Conservation (phyloP, 352 stramenopile genomes). For the Pythium scleroteichum region DNA sequence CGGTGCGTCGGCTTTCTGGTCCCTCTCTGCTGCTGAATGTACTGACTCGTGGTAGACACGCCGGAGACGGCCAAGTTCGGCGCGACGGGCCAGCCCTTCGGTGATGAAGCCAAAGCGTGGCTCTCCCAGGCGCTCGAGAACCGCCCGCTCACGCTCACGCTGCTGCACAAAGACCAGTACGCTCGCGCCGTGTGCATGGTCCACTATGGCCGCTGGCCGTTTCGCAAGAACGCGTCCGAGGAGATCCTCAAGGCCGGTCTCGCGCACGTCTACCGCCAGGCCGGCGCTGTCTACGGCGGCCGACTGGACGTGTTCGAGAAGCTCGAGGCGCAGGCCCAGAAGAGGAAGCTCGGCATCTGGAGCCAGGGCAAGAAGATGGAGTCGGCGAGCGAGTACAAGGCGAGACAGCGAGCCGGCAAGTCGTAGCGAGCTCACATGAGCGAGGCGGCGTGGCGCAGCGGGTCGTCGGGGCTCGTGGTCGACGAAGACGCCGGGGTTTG, state of each 20-base stretch:
- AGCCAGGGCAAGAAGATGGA: constrained; percentile 72
- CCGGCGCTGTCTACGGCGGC: constrained; percentile 79
- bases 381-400: constrained; percentile 77
- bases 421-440: constrained; percentile 7
- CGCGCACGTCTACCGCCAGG: constrained; percentile 73
- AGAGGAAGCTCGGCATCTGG: constrained; percentile 76
- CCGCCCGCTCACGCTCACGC: constrained; percentile 62
- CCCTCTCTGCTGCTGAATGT: neutral
- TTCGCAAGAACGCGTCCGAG: constrained; percentile 75
- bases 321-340: constrained; percentile 62
- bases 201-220: constrained; percentile 77
- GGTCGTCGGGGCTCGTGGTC: constrained; percentile 2
- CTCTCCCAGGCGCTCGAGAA: constrained; percentile 47
- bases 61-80: constrained; percentile 88
- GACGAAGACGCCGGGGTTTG: constrained; percentile 8
- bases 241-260: constrained; percentile 80
- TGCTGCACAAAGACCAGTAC: constrained; percentile 87
- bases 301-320: constrained; percentile 66
- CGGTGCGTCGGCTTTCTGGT: constrained; percentile 28
- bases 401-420: constrained; percentile 53
- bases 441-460: constrained; percentile 11
- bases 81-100: constrained; percentile 71
- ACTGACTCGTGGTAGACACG: constrained; percentile 42
- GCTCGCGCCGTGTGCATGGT: constrained; percentile 82
- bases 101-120: constrained; percentile 79